These are phyloP conservation scores for Ceratocystis cubensis DNA, from an alignment of 2,329 filamentous ascomycete genomes.

Conservation along the genomic window DNA sequence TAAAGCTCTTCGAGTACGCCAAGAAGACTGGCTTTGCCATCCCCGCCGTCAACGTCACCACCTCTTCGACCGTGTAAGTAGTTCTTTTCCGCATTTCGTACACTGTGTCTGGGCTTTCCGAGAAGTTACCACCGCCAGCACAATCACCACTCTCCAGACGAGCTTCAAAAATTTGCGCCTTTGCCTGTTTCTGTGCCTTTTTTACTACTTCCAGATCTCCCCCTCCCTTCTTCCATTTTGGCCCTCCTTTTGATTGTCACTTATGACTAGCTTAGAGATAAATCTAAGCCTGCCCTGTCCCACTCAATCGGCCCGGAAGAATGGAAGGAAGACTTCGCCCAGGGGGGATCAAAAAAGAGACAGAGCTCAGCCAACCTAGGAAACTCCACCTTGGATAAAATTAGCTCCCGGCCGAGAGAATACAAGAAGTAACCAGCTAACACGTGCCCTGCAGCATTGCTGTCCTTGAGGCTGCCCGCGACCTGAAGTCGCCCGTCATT, in stretches of 20 bases:
- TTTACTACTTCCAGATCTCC: not conserved
- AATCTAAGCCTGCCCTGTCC: not conserved
- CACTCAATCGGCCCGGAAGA: conserved; percentile 10
- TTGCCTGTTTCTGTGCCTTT: not conserved
- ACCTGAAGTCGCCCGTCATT: conserved; percentile 82
- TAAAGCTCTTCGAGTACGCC: conserved; percentile 70
- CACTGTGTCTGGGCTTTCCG: not conserved
- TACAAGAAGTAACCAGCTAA: conserved; percentile 53
- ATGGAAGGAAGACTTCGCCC: not conserved
- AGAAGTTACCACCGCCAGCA: not conserved
- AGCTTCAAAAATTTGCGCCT: not conserved
- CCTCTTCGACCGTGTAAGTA: conserved; percentile 50
- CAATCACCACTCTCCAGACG: not conserved
- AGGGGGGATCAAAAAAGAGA: not conserved
- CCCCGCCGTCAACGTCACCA: conserved; percentile 87
- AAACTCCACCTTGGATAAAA: conserved; percentile 3
- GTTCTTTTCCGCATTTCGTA: not conserved
- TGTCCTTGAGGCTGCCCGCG: conserved; percentile 85
- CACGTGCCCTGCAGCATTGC: conserved; percentile 46
- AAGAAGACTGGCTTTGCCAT: conserved; percentile 81
- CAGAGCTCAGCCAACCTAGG: not conserved
- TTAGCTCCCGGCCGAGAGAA: not conserved
- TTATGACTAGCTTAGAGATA: not conserved
- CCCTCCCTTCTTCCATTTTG: not conserved
- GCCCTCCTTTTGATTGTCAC: not conserved